Evolutionary conservation across 78 protist genomes (phyloP), one percentile per base, ranked within the genome.

Genomic region (Emiliania huxleyi): DNA sequence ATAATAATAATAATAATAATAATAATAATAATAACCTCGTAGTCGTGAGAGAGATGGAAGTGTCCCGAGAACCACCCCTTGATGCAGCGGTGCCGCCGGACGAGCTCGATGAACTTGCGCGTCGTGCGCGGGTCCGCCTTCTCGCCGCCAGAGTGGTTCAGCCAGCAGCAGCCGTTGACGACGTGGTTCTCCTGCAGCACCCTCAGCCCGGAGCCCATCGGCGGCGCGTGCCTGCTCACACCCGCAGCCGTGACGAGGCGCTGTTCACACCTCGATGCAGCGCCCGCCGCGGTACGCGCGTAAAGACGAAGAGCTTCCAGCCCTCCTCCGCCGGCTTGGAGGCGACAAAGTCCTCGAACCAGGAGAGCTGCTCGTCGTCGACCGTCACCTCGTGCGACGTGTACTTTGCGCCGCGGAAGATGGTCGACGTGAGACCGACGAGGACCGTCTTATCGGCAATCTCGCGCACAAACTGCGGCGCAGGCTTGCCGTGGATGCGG

Each of bases 221-320:
- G 79, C 35, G 92, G 92, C 29, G 92, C 92, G 42, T 90, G 92
- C n/a, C n/a, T n/a, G n/a, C n/a, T n/a, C n/a, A n/a, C n/a, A n/a
- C n/a, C n/a, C n/a, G n/a, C n/a, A n/a, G n/a, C n/a, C n/a, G n/a
- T n/a, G n/a, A n/a, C n/a, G n/a, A n/a, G n/a, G n/a, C n/a, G n/a
- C n/a, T n/a, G n/a, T n/a, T n/a, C n/a, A n/a, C n/a, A n/a, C n/a
- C n/a, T n/a, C n/a, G n/a, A n/a, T n/a, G n/a, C n/a, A n/a, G n/a
- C n/a, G n/a, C n/a, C n/a, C n/a, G n/a, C n/a, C n/a, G n/a, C n/a
- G n/a, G n/a, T n/a, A n/a, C n/a, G n/a, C n/a, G n/a, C n/a, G 92
- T 40, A 62, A 90, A 90, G 45, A 90, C 84, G n/a, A 90, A 44
- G 46, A 90, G 11, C 43, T 69, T 69, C 92, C 92, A 90, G 69